These are phyloP conservation scores for Thymus mandschuricus DNA, from an alignment of 257 asterid species.

Conservation along the genomic window DNA sequence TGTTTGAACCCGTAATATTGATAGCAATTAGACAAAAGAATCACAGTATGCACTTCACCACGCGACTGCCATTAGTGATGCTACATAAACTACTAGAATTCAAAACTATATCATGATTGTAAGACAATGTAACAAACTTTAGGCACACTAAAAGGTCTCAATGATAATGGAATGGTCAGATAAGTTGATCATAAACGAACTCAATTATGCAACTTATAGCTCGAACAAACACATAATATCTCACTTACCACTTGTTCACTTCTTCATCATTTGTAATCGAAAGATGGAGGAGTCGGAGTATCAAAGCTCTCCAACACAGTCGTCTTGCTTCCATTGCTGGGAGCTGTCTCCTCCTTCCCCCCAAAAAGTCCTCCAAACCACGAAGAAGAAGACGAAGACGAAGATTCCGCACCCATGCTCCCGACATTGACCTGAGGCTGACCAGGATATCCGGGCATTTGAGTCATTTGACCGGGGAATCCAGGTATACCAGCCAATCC, in stretches of 20 bases:
- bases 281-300: slow-evolving; percentile 87
- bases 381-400: slow-evolving; percentile 52
- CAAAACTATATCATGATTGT: no score
- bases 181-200: neutral
- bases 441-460: slow-evolving; percentile 57
- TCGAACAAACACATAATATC: neutral
- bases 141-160: neutral
- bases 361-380: slow-evolving; percentile 91
- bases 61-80: no score
- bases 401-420: slow-evolving; percentile 36
- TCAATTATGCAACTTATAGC: slow-evolving; percentile 8
- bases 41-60: no score
- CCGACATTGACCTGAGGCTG: slow-evolving; percentile 59
- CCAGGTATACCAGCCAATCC: slow-evolving; percentile 58
- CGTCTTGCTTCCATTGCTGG: slow-evolving; percentile 70
- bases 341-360: slow-evolving; percentile 56
- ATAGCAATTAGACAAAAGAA: neutral
- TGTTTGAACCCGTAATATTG: neutral
- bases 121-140: neutral
- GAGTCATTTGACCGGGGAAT: slow-evolving; percentile 50
- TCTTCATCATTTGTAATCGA: slow-evolving; percentile 69
- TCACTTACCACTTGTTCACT: slow-evolving; percentile 37
- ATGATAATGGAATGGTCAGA: neutral
- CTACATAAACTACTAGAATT: no score
- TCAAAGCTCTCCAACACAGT: slow-evolving; percentile 94